These are phyloP conservation scores for Alternaria gaisen DNA, from an alignment of 2,329 filamentous ascomycete species.

Conservation along the genomic window DNA sequence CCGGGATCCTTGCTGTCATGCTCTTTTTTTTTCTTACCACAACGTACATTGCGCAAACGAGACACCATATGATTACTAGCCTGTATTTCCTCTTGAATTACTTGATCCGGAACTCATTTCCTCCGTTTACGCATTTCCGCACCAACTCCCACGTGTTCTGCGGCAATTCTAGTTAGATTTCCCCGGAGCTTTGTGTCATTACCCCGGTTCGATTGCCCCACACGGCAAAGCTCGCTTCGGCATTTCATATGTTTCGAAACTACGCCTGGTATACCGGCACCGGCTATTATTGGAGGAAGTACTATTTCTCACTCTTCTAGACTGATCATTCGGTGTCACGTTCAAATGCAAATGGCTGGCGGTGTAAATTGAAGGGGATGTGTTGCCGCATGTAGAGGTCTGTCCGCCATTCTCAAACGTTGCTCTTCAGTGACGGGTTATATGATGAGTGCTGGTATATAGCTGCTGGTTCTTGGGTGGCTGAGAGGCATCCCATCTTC, in stretches of 20 bases:
- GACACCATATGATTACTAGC: background rate
- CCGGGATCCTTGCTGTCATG: background rate
- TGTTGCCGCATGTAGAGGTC: slow-evolving; percentile 2
- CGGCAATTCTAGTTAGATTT: background rate
- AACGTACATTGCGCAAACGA: background rate
- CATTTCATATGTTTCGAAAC: slow-evolving; percentile 18
- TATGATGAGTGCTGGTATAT: background rate
- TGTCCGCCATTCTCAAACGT: background rate
- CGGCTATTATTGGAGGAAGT: slow-evolving; percentile 17
- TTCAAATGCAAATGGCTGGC: background rate
- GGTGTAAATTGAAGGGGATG: slow-evolving; percentile 5
- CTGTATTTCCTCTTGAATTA: background rate
- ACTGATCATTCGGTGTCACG: background rate
- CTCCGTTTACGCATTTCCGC: background rate
- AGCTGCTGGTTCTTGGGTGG: background rate
- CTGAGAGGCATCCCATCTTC: background rate
- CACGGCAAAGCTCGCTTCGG: slow-evolving; percentile 5
- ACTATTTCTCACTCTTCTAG: background rate
- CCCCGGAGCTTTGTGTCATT: slow-evolving; percentile 4
- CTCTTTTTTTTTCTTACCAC: background rate
- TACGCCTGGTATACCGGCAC: slow-evolving; percentile 1
- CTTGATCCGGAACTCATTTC: slow-evolving; percentile 2
- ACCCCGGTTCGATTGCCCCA: slow-evolving; percentile 2
- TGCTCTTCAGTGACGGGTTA: background rate
- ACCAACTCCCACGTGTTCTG: slow-evolving; percentile 1